Evolutionary conservation across 75 land plant species (phyloP), one percentile per base, ranked within the genome.

Genomic region (Picea glauca): DNA sequence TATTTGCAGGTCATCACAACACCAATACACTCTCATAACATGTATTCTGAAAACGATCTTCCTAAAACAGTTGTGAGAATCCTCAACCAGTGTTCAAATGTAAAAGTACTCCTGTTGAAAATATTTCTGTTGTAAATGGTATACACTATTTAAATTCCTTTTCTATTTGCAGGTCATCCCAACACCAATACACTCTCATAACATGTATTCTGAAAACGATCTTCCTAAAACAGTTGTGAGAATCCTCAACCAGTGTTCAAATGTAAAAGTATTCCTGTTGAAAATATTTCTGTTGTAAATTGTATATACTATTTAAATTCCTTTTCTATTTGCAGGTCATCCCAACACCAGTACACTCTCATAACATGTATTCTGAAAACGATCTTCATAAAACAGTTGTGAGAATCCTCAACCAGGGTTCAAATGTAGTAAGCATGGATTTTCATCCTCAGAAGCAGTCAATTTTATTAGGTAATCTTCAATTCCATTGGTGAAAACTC

Each of bases 341-440:
- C 60, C 14, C 46, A 23, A 2, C 58, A 40, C 57, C 31, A 33
- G 13, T 20, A 46, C 20, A 56, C 33, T 17, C 59, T 30, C 74
- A 23, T 63, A n/a, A 8, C 6, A 30, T 64, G 38, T 91, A 86
- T 18, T 88, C 95, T 0, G 78, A 76, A 66, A 93, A 93, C 81
- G 98, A 95, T 73, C 74, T 95, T 5, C 94, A 96, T 17, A 95
- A 90, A 80, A 83, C 75, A 62, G 87, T 89, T 54, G 85, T 87
- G 17, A 72, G 90, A 40, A 82, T 84, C 17, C 62, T 93, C 0
- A 91, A 78, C 76, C 98, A 95, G 63, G 96, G 94, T 32, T 90
- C 98, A 40, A 82, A 76, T 86, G 94, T 90, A 50, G 43, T 40
- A 40, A 76, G 78, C 62, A 81, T 81, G 82, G 82, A 81, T 18